Conservation (phyloP, 2,329 filamentous ascomycete genomes). For the Aspergillus spinulosporus region DNA sequence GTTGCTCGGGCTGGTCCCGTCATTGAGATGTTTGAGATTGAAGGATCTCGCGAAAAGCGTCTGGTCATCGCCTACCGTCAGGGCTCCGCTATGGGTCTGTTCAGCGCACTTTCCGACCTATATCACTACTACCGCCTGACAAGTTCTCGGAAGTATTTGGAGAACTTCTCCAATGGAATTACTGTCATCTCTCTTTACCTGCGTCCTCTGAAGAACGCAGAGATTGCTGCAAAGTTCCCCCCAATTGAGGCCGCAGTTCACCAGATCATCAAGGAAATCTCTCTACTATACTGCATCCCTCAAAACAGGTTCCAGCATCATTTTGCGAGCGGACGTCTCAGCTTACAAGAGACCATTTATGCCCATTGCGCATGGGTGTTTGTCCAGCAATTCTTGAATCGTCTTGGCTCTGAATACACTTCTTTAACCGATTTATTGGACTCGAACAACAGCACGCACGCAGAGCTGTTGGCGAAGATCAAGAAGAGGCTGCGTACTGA, state of each 20-base stretch:
- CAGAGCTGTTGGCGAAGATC: slow-evolving; percentile 84
- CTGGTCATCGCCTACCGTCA: slow-evolving; percentile 93
- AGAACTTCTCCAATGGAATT: slow-evolving; percentile 98
- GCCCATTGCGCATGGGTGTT: slow-evolving; percentile 98
- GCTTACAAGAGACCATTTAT: slow-evolving; percentile 94
- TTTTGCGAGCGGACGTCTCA: slow-evolving; percentile 82
- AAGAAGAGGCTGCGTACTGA: slow-evolving; percentile 94
- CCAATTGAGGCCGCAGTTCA: slow-evolving; percentile 93
- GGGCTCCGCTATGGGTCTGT: slow-evolving; percentile 85
- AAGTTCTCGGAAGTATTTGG: slow-evolving; percentile 93
- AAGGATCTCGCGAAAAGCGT: slow-evolving; percentile 86
- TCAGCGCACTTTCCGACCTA: slow-evolving; percentile 90
- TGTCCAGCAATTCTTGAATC: slow-evolving; percentile 96
- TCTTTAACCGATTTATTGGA: slow-evolving; percentile 82
- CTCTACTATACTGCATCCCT: slow-evolving; percentile 93
- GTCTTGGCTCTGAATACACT: slow-evolving; percentile 86
- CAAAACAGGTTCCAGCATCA: slow-evolving; percentile 93
- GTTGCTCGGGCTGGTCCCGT: slow-evolving; percentile 86
- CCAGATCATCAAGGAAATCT: slow-evolving; percentile 98
- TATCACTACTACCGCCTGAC: slow-evolving; percentile 99
- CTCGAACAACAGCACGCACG: slow-evolving; percentile 76
- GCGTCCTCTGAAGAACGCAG: slow-evolving; percentile 65
- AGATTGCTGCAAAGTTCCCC: slow-evolving; percentile 61
- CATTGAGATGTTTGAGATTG: slow-evolving; percentile 96
- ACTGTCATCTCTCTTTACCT: slow-evolving; percentile 96